These are phyloP conservation scores for Penicillium verhagenii DNA, from an alignment of 495 filamentous ascomycete species.

Conservation along the genomic window DNA sequence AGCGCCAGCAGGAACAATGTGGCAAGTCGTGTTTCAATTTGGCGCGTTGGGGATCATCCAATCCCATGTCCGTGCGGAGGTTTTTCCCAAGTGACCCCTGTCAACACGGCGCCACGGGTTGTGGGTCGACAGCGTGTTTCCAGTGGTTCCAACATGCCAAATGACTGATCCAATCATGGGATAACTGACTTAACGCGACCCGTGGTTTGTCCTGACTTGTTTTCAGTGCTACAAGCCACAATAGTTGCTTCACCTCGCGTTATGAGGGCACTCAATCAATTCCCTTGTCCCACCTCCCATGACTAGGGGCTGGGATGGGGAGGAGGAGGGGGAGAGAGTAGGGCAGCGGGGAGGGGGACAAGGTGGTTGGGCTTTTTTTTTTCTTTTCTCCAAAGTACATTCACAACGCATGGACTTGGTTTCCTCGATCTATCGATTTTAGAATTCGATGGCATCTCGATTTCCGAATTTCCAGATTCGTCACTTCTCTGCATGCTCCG, in stretches of 20 bases:
- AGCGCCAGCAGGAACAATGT: constrained; percentile 9
- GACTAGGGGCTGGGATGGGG: neutral
- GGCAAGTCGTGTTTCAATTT: constrained; percentile 26
- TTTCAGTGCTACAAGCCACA: too few species aligned
- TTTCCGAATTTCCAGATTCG: neutral
- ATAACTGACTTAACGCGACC: constrained; percentile 2
- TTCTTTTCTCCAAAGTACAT: too few species aligned
- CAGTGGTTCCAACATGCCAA: constrained; percentile 8
- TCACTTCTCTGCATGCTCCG: neutral
- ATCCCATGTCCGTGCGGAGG: constrained; percentile 4
- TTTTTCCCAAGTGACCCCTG: constrained; percentile 25
- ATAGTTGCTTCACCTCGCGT: constrained; percentile 23
- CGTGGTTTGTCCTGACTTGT: neutral
- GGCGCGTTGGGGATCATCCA: constrained; percentile 12
- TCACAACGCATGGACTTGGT: neutral
- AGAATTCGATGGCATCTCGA: neutral
- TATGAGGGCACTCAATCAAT: constrained; percentile 22
- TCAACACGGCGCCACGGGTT: constrained; percentile 22
- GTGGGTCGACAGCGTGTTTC: constrained; percentile 22
- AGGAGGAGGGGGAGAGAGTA: too few species aligned
- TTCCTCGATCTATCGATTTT: neutral
- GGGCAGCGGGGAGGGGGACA: too few species aligned
- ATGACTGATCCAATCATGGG: neutral
- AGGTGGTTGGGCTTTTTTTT: too few species aligned
- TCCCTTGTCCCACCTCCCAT: neutral